Evolutionary conservation across 805 yeast genomes (phyloP).

Genomic region (Candida nanaspora): DNA sequence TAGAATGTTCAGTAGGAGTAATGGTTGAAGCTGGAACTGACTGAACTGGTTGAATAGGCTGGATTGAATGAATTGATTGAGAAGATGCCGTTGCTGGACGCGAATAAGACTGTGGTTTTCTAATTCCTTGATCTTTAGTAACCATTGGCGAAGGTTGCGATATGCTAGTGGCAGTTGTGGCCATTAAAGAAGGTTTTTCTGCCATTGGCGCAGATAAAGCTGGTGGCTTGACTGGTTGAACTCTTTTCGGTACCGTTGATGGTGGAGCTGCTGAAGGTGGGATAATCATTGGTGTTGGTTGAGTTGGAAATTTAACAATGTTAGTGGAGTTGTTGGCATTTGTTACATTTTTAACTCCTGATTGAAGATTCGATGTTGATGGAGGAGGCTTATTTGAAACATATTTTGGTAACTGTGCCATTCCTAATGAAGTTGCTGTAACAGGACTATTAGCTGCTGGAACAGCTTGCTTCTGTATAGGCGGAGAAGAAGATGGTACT

Average conservation of each 20-base stretch:
- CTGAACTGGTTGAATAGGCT: no score
- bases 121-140: conserved; percentile 6
- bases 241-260: no score
- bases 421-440: conserved; percentile 4
- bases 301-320: background rate
- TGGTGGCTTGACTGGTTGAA: background rate
- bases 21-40: no score
- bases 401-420: background rate
- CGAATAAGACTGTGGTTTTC: conserved; percentile 23
- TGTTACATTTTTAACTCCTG: conserved; percentile 11
- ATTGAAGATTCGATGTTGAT: conserved; percentile 7
- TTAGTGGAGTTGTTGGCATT: background rate
- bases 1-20: background rate
- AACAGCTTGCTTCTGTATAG: background rate
- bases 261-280: no score
- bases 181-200: conserved; percentile 5
- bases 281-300: background rate
- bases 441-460: conserved; percentile 1
- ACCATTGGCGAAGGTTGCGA: conserved; percentile 9
- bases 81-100: conserved; percentile 9
- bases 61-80: no score
- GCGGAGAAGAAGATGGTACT: background rate
- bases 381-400: conserved; percentile 5
- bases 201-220: background rate
- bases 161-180: no score